Evolutionary conservation across 257 asterid species (phyloP).

Genomic region (Plectranthus barbatus): DNA sequence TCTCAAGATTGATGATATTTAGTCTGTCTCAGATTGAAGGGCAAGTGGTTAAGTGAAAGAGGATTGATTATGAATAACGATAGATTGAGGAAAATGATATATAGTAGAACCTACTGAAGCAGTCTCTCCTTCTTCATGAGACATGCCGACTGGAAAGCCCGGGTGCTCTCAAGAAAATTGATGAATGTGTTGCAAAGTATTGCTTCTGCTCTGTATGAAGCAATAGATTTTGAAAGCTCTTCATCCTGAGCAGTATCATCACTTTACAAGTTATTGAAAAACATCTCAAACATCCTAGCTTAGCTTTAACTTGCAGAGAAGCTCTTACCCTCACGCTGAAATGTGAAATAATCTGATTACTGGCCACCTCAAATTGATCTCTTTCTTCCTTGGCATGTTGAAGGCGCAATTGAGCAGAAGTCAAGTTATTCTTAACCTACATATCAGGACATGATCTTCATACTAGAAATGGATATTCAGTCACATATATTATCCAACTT

Average conservation of each 20-base stretch:
- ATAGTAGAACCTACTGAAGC: conserved; percentile 44
- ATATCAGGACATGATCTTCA: conserved; percentile 8
- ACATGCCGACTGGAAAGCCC: conserved; percentile 48
- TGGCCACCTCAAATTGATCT: conserved; percentile 88
- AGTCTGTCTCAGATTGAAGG: neutral
- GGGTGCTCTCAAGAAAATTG: conserved; percentile 52
- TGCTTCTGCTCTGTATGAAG: conserved; percentile 71
- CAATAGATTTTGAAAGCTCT: conserved; percentile 62
- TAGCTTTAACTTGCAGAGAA: neutral
- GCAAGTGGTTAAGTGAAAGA: neutral
- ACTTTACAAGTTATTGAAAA: conserved; percentile 3
- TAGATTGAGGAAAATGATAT: neutral
- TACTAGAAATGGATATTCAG: too few species aligned
- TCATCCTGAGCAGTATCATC: conserved; percentile 55
- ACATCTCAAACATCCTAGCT: conserved; percentile 3
- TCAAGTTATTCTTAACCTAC: conserved; percentile 60
- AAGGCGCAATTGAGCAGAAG: conserved; percentile 59
- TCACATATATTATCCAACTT: neutral
- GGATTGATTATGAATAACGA: neutral
- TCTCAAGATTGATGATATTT: neutral
- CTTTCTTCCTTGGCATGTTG: conserved; percentile 82
- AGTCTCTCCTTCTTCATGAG: conserved; percentile 44
- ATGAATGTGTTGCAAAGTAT: conserved; percentile 75
- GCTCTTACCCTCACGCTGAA: conserved; percentile 55
- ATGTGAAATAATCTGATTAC: conserved; percentile 65